Base-by-base conservation (phyloP, 371 early-diverging fungal species). In the Catenaria anguillulae region DNA sequence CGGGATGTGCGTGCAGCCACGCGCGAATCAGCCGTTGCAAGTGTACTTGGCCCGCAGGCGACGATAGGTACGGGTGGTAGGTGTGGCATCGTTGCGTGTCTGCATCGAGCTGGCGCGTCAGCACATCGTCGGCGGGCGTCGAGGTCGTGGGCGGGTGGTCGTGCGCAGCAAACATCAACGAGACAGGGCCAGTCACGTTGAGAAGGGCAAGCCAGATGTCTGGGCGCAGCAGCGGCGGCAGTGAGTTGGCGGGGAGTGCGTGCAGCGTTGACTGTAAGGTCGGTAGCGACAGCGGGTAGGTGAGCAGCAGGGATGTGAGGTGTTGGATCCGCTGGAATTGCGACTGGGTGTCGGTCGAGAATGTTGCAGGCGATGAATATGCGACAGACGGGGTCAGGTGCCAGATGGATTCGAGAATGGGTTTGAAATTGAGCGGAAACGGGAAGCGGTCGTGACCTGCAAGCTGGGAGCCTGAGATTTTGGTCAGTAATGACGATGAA, bases 41-140 rank as follows among this genome's bases (percentile, higher is more conserved):
- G 61, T 84, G 85, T 54, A 73, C 73, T 67, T 88, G 90, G 1
- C 90, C 90, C 17, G 72, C 67, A 8, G 82, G 78, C 29, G 84
- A 84, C 8, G 83, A 80, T 60, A 91, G 67, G 21, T 87, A 63
- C 58, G 81, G 84, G 65, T 89, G 82, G 69, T 91, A 90, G 63
- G 85, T 81, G 67, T 91, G 92, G 65, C 92, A 91, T 52, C 92
- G 70, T 10, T 89, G 89, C 34, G 90, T 84, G 69, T 91, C 90
- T 71, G 73, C 75, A 63, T 78, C 81, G 58, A 81, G 77, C 77
- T 81, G 73, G 10, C 70, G 65, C 55, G 71, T 71, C 6, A 48
- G 59, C 1, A 19, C 36, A 4, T 50, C 37, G 24, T 64, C 66
- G 0, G 59, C 26, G 10, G 40, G 40, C 10, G 40, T 40, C n/a